Evolutionary conservation across 208 protist species (phyloP).

Genomic region (Sergeia podlipaevii): DNA sequence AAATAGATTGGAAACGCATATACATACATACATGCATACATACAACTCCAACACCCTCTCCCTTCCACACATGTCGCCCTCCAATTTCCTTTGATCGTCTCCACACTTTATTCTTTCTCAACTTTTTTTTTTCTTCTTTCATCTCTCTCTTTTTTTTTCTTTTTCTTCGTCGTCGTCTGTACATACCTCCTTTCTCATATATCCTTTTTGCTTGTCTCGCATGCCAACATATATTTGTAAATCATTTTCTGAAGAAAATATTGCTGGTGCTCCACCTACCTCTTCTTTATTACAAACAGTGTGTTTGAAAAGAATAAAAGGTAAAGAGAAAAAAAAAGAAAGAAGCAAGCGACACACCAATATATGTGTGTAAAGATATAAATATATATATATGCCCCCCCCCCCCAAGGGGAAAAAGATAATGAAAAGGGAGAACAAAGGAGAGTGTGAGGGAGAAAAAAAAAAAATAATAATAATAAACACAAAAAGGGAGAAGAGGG

Average conservation of each 20-base stretch:
- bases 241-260: too few species aligned
- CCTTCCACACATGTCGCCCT: too few species aligned
- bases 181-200: too few species aligned
- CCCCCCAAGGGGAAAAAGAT: slow-evolving; percentile 3
- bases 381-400: not conserved
- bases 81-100: too few species aligned
- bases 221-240: too few species aligned
- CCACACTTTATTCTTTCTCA: too few species aligned
- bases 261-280: not conserved
- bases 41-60: too few species aligned
- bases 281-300: not conserved
- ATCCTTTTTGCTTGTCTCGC: too few species aligned
- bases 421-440: slow-evolving; percentile 8
- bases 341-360: slow-evolving; percentile 1
- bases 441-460: not conserved
- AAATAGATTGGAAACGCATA: not conserved
- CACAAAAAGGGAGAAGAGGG: not conserved
- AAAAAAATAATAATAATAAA: slow-evolving; percentile 1
- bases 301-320: not conserved
- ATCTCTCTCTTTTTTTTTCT: too few species aligned
- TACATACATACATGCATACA: too few species aligned
- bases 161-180: too few species aligned
- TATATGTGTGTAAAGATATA: not conserved
- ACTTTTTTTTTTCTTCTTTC: too few species aligned
- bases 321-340: slow-evolving; percentile 14